phyloP scores from a whole-genome alignment of 2,329 filamentous ascomycete species.

The Talaromyces sp. region DNA sequence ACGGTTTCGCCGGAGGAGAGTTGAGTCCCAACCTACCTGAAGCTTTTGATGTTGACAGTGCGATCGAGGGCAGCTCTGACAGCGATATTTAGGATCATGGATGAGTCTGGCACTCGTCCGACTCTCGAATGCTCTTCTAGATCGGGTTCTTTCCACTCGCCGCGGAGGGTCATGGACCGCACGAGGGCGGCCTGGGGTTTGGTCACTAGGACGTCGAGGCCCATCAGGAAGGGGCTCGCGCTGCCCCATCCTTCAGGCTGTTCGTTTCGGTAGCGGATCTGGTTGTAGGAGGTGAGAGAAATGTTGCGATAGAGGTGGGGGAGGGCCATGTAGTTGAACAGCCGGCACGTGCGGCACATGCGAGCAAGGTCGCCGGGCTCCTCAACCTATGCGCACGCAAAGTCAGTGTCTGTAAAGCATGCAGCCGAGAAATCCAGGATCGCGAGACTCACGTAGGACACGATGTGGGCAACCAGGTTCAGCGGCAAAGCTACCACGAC shows the following conservation, averaged over 20 bases:
- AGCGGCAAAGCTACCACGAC: slow-evolving; percentile 46
- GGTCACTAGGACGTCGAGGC: slow-evolving; percentile 57
- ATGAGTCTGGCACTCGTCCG: slow-evolving; percentile 58
- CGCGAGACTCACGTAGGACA: slow-evolving; percentile 44
- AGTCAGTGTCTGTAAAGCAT: neutral
- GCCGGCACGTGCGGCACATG: slow-evolving; percentile 55
- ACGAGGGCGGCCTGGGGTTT: slow-evolving; percentile 51
- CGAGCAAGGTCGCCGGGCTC: slow-evolving; percentile 55
- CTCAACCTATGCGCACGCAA: slow-evolving; percentile 44
- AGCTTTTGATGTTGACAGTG: slow-evolving; percentile 51
- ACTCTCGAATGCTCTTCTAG: slow-evolving; percentile 53
- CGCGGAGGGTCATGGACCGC: slow-evolving; percentile 47
- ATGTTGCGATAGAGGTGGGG: slow-evolving; percentile 57
- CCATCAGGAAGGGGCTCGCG: slow-evolving; percentile 60
- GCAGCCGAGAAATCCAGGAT: neutral
- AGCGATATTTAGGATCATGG: slow-evolving; percentile 59
- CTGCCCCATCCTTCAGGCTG: slow-evolving; percentile 57
- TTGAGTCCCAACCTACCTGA: slow-evolving; percentile 34
- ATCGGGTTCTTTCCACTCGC: slow-evolving; percentile 55
- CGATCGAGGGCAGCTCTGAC: slow-evolving; percentile 55
- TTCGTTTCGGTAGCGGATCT: slow-evolving; percentile 55
- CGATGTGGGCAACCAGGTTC: slow-evolving; percentile 54
- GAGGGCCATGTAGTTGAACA: slow-evolving; percentile 61
- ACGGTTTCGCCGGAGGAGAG: neutral
- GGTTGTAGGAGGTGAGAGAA: slow-evolving; percentile 53